These are phyloP conservation scores for Typha latifolia DNA, from an alignment of 176 grass and related monocot genomes.

Conservation along the genomic window DNA sequence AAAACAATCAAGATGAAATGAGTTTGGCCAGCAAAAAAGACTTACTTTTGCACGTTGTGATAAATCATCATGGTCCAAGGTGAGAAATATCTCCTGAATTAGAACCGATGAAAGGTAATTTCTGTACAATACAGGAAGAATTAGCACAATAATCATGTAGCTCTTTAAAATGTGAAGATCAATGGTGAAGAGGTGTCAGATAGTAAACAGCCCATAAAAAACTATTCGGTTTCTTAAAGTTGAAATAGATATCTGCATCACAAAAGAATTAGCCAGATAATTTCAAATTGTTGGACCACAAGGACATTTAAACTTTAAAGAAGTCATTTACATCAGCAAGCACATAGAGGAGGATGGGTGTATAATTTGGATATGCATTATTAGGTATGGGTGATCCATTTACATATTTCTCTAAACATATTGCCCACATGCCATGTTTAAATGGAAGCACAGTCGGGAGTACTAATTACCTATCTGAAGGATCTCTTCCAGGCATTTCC, in stretches of 20 bases:
- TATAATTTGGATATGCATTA: no score
- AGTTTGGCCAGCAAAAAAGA: constrained; percentile 17
- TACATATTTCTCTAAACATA: not conserved
- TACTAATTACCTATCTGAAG: constrained; percentile 75
- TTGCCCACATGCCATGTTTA: constrained; percentile 4
- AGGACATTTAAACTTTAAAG: no score
- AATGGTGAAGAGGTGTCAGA: no score
- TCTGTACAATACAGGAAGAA: constrained; percentile 27
- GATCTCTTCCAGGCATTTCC: constrained; percentile 98
- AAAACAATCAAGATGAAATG: not conserved
- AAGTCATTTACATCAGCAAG: no score
- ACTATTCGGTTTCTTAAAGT: no score
- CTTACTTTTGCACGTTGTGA: constrained; percentile 87
- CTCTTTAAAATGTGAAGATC: not conserved
- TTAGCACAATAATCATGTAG: not conserved
- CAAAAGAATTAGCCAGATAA: no score
- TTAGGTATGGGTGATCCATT: no score
- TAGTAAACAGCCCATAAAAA: no score
- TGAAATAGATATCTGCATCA: no score
- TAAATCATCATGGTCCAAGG: constrained; percentile 97
- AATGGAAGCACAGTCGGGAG: not conserved
- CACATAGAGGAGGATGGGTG: no score
- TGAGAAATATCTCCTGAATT: constrained; percentile 99
- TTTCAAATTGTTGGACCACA: no score
- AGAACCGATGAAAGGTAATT: constrained; percentile 96